These are phyloP conservation scores for Urtica urens DNA, from an alignment of 306 rosid species.

Conservation along the genomic window DNA sequence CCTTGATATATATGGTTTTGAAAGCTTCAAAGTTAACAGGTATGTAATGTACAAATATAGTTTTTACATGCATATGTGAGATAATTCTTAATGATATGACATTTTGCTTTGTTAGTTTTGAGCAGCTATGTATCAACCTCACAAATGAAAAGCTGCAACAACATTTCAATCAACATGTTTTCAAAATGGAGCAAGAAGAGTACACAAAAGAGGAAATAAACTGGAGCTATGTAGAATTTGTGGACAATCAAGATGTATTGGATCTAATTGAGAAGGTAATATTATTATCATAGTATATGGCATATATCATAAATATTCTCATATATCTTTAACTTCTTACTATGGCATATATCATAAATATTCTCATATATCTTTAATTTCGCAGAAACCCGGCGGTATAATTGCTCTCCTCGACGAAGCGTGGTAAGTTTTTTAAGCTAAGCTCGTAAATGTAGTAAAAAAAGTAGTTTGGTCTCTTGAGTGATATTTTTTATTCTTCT, in stretches of 20 bases:
- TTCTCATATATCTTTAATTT: no score
- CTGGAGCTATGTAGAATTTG: conserved; percentile 87
- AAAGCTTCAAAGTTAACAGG: conserved; percentile 76
- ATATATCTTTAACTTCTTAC: no score
- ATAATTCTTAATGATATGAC: conserved; percentile 5
- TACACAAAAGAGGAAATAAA: conserved; percentile 68
- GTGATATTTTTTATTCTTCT: conserved; percentile 4
- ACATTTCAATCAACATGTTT: conserved; percentile 97
- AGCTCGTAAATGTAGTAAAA: background rate
- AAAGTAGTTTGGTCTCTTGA: background rate
- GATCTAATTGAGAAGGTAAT: conserved; percentile 98
- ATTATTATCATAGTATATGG: no score
- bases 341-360: no score
- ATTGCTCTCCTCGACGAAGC: conserved; percentile 90
- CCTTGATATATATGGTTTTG: conserved; percentile 94
- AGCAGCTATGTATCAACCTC: conserved; percentile 82
- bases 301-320: no score
- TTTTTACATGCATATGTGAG: background rate
- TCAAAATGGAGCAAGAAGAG: conserved; percentile 92
- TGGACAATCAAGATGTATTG: conserved; percentile 80
- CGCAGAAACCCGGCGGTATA: conserved; percentile 92
- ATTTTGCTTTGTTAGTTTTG: conserved; percentile 53
- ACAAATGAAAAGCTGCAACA: conserved; percentile 96
- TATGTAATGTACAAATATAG: background rate
- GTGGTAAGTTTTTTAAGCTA: conserved; percentile 44